Evolutionary conservation across 495 filamentous ascomycete genomes (phyloP), one percentile per base, ranked within the genome.

Genomic region (Bombardia bombarda): DNA sequence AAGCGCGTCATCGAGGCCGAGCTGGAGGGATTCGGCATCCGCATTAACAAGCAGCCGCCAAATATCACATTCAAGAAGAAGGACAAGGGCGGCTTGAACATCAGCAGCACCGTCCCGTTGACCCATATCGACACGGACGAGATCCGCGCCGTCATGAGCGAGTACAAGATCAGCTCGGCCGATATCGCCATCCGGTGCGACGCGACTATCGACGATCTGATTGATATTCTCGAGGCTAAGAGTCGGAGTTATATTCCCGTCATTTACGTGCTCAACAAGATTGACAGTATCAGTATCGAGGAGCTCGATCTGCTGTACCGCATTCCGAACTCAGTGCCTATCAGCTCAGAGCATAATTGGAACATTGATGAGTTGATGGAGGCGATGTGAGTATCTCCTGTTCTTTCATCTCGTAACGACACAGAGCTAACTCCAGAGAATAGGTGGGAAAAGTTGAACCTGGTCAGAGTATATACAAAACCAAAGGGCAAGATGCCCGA

Each of bases 61-160:
- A 98, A 98, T 62, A 98, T 98, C 56, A 80, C 87, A 14, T 96
- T 97, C 72, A 90, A 82, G 72, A 98, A 98, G 77, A 98, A 98
- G 72, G 93, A 98, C 65, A 97, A 96, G 72, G 92, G 92, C 53
- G 92, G 92, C 18, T 77, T 98, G 55, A 86, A 81, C 53, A 93
- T 98, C 59, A 95, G 89, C 7, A 90, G 80, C 69, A 98, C 92
- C 20, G 80, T 87, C 21, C 88, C 88, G 0, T 72, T 98, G 48
- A 87, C 86, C 7, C 87, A 98, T 65, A 89, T 98, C 46, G 86
- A 92, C 58, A 76, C 84, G 46, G 92, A 96, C 49, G 93, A 98
- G 70, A 95, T 97, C 70, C 89, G 84, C 69, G 92, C 92, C 30
- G 92, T 97, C 36, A 92, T 98, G 88, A 77, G 74, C 64, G 92